phyloP scores from a whole-genome alignment of 768 basidiomycete species.

The Strobilomyces dryophilus region DNA sequence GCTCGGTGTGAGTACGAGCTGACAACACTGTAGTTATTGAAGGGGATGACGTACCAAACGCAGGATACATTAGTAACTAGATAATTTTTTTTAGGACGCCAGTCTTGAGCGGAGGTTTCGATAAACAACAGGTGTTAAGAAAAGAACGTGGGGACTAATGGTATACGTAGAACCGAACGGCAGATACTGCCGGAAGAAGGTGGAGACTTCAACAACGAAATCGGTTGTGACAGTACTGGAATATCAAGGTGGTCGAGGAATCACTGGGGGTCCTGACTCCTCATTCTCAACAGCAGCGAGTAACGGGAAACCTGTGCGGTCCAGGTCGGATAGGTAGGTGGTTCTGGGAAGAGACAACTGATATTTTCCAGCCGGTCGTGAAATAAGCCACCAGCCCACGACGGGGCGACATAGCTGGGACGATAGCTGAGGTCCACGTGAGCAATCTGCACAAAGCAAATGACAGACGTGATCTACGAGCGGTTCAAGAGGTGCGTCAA shows the following conservation, averaged over 20 bases:
- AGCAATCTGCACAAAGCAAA: neutral
- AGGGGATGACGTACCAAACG: slow-evolving; percentile 7
- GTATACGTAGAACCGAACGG: neutral
- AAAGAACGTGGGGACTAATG: neutral
- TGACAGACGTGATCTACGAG: neutral
- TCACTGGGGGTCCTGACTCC: neutral
- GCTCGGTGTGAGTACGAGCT: slow-evolving; percentile 4
- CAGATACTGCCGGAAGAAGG: neutral
- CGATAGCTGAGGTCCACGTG: neutral
- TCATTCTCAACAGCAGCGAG: neutral
- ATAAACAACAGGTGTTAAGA: neutral
- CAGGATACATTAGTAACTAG: slow-evolving; percentile 4
- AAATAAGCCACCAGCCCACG: neutral
- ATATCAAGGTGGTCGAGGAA: neutral
- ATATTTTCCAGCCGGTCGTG: neutral
- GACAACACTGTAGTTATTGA: neutral
- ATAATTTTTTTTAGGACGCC: too few relatives aligned
- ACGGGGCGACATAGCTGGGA: neutral
- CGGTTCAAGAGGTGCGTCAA: slow-evolving; percentile 2
- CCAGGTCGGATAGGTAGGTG: neutral
- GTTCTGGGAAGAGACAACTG: neutral
- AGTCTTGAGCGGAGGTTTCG: neutral
- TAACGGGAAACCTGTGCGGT: neutral
- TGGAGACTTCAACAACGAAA: slow-evolving; percentile 1
- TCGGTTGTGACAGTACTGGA: neutral